These are phyloP conservation scores for Blastomyces percursus DNA, from an alignment of 2,329 filamentous ascomycete genomes.

Conservation along the genomic window DNA sequence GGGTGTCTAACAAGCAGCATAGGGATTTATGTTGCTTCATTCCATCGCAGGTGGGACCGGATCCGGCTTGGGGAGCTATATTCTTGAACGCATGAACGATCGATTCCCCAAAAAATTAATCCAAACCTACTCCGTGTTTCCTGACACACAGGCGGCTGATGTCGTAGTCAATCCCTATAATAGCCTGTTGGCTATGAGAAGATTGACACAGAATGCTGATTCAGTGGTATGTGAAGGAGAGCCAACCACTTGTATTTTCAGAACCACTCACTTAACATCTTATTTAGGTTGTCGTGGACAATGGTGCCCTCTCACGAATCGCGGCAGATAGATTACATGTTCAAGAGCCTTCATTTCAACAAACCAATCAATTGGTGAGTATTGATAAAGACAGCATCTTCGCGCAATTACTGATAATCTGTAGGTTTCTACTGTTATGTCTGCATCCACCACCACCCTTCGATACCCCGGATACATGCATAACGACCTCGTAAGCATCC, in stretches of 20 bases:
- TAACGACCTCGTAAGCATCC: slow-evolving; percentile 94
- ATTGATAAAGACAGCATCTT: slow-evolving; percentile 3
- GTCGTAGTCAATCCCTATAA: slow-evolving; percentile 99
- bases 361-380: slow-evolving; percentile 84
- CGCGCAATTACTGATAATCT: slow-evolving; percentile 10
- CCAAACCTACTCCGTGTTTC: slow-evolving; percentile 97
- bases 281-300: slow-evolving; percentile 69
- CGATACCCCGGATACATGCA: slow-evolving; percentile 99
- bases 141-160: slow-evolving; percentile 79
- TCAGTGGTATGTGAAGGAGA: slow-evolving; percentile 55
- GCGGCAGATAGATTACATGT: slow-evolving; percentile 90
- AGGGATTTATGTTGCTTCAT: slow-evolving; percentile 97
- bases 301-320: slow-evolving; percentile 85
- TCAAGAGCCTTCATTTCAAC: slow-evolving; percentile 88
- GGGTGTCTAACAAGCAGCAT: neutral
- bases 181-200: slow-evolving; percentile 80
- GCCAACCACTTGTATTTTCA: neutral
- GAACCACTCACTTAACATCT: neutral
- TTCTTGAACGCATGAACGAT: slow-evolving; percentile 92
- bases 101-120: slow-evolving; percentile 98
- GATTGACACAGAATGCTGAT: slow-evolving; percentile 91
- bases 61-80: slow-evolving; percentile 87
- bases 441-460: slow-evolving; percentile 88
- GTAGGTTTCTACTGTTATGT: slow-evolving; percentile 94
- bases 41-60: slow-evolving; percentile 96